These are phyloP conservation scores for Dichotomopilus funicola DNA, from an alignment of 2,329 filamentous ascomycete genomes.

Conservation along the genomic window DNA sequence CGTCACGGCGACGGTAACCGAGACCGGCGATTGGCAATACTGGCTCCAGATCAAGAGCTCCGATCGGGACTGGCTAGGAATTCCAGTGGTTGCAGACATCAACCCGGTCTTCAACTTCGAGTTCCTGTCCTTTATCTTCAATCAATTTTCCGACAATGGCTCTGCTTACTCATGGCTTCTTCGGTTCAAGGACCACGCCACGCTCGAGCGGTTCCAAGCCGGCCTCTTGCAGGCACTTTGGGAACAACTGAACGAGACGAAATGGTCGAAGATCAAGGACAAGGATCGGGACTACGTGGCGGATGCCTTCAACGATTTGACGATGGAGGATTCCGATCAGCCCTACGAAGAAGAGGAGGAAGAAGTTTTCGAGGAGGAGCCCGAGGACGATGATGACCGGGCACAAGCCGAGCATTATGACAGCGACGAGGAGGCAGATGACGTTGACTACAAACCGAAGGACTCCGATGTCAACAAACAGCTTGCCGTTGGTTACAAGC, in stretches of 20 bases:
- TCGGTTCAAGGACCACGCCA: slow-evolving; percentile 77
- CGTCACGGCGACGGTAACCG: slow-evolving; percentile 73
- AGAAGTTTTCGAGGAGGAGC: slow-evolving; percentile 44
- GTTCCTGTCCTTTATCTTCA: slow-evolving; percentile 98
- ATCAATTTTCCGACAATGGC: slow-evolving; percentile 83
- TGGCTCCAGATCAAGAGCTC: slow-evolving; percentile 80
- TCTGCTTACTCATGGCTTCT: slow-evolving; percentile 93
- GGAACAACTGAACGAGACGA: slow-evolving; percentile 91
- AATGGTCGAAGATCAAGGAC: slow-evolving; percentile 90
- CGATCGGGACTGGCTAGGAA: slow-evolving; percentile 78
- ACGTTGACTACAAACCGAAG: slow-evolving; percentile 63
- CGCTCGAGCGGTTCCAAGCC: slow-evolving; percentile 82
- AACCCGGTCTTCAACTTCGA: slow-evolving; percentile 99
- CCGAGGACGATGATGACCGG: slow-evolving; percentile 52
- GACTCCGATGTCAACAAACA: slow-evolving; percentile 83
- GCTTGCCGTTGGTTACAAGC: slow-evolving; percentile 92
- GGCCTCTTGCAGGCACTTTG: slow-evolving; percentile 92
- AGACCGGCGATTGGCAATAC: slow-evolving; percentile 88
- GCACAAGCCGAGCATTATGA: slow-evolving; percentile 51
- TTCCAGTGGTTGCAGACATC: slow-evolving; percentile 79
- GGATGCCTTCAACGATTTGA: slow-evolving; percentile 90
- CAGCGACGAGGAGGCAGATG: slow-evolving; percentile 63
- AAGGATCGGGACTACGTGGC: slow-evolving; percentile 90
- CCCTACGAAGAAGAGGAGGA: slow-evolving; percentile 40
- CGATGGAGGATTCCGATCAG: slow-evolving; percentile 71